A percentile compares a stretch with the other conserved stretches of the same genome.
Conservation (phyloP, 305 asterid genomes). For the Fraxinus velutina region DNA sequence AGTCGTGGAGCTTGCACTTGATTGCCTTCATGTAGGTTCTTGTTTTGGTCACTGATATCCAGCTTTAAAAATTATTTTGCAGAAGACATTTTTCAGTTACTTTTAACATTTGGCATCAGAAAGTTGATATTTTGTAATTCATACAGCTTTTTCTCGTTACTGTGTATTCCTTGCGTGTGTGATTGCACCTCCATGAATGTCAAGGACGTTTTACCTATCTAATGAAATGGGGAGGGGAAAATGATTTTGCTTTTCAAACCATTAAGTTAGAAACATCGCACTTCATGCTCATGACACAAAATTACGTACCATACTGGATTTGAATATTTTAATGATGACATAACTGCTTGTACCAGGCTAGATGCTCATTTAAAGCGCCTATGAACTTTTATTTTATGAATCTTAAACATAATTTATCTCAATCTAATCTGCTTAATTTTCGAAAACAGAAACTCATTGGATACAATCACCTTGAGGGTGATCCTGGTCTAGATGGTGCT, state of each 20-base stretch:
- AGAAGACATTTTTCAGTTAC: background rate
- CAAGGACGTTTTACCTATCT: constrained; percentile 10
- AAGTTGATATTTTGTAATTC: constrained; percentile 17
- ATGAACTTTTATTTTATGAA: constrained; percentile 10
- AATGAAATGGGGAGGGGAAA: background rate
- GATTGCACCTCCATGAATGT: constrained; percentile 11
- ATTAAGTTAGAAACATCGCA: background rate
- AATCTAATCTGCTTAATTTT: constrained; percentile 15
- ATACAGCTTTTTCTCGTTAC: constrained; percentile 1
- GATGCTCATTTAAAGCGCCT: constrained; percentile 15
- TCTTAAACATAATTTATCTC: constrained; percentile 13
- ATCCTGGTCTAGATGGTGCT: constrained; percentile 91
- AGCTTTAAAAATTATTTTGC: constrained; percentile 11
- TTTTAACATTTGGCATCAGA: constrained; percentile 15
- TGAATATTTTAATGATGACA: constrained; percentile 6
- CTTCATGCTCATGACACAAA: background rate
- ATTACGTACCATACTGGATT: background rate
- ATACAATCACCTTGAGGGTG: constrained; percentile 96
- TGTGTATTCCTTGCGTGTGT: constrained; percentile 3
- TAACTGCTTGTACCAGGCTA: constrained; percentile 1
- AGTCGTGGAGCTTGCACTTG: constrained; percentile 93
- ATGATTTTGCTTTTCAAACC: constrained; percentile 6
- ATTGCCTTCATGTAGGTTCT: constrained; percentile 95
- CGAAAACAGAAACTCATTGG: constrained; percentile 88
- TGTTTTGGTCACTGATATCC: constrained; percentile 22